Base-by-base conservation (phyloP, 352 stramenopile species). In the Plasmopara halstedii region DNA sequence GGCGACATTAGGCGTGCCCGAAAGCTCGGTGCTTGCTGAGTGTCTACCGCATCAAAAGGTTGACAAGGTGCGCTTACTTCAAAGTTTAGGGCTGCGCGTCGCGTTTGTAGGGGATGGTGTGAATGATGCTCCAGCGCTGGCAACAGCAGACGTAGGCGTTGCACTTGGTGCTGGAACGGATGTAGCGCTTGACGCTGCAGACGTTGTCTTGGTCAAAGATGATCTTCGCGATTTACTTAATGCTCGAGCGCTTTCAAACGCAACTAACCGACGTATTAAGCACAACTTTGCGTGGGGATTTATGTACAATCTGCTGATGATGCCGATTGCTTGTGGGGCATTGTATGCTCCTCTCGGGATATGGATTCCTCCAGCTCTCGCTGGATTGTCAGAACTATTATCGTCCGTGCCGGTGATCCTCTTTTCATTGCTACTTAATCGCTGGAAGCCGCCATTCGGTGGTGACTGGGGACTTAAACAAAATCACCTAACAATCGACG, bases 391-490 rank as follows among this genome's bases (percentile, higher is more conserved):
- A 15, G 77, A 88, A 45, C 47, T 87, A 25, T 46, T 88, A 6
- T 85, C 71, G 32, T 85, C 76, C 4, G 76, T 90, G n/a, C 77
- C 78, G 1, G 78, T 90, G 43, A 79, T 90, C 15, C 53, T 86
- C 10, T 87, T 87, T 48, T 87, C 73, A 31, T 60, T 87, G 21
- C 46, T 87, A 37, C 71, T 90, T 37, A 82, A 81, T 44, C 45
- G 68, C 23, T 90, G 77, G 73, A 68, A 53, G 8, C 75, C 73
- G 2, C 70, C 70, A 7, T 79, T 73, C 45, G 26, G 42, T 46
- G 43, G 45, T 17, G 44, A 53, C 29, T 60, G 50, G 38, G 48
- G 62, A 9, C 18, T 53, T 9, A 22, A 50, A 15, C 35, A 51
- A 0, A 29, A 56, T 14, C 43, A 62, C 15, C 50, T 77, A 9